Evolutionary conservation across 225 moss, liverwort and hornwort genomes (phyloP), one percentile per base, ranked within the genome.

Genomic region (Pseudoscleropodium purum): DNA sequence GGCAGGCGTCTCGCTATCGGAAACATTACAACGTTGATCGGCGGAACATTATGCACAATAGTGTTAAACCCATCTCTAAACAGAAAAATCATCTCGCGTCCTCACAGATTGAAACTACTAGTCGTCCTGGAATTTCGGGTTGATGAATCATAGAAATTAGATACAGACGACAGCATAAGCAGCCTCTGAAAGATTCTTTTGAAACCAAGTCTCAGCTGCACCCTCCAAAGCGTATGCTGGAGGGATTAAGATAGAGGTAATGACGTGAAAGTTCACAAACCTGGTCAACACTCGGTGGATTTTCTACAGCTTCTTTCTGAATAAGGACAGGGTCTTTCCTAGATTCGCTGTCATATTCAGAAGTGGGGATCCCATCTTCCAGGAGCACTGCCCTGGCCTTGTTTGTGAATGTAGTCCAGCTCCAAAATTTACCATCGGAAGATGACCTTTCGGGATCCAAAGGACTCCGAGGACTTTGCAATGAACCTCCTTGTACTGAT

Each of bases 401-500:
- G 84, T 95, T 95, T 78, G 96, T 92, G 75, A 98, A 90, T 36
- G 94, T 90, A 92, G 93, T 96, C 97, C 96, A 97, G 92, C 96
- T 96, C 94, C 96, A 96, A 79, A 90, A 93, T 84, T 92, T 91
- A 87, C 90, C 90, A 91, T 93, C 93, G 86, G 87, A 85, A 78
- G 95, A 66, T 70, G 92, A 76, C 74, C 91, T 91, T 91, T 87
- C 89, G 84, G 82, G 51, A 79, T 89, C 87, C 89, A 90, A 87
- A 91, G 95, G 93, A 93, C 87, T 94, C 90, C 88, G 88, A 91
- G 94, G 93, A 92, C 85, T 94, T 87, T 91, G 90, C 69, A 86
- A 67, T 36, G 76, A 88, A 87, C 82, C 87, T 88, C 89, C 90
- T 86, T 88, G 85, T 76, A 89, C 86, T 84, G 88, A 69, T 88